Evolutionary conservation across 2,329 filamentous ascomycete species (phyloP).

Genomic region (Rutstroemia sp.): DNA sequence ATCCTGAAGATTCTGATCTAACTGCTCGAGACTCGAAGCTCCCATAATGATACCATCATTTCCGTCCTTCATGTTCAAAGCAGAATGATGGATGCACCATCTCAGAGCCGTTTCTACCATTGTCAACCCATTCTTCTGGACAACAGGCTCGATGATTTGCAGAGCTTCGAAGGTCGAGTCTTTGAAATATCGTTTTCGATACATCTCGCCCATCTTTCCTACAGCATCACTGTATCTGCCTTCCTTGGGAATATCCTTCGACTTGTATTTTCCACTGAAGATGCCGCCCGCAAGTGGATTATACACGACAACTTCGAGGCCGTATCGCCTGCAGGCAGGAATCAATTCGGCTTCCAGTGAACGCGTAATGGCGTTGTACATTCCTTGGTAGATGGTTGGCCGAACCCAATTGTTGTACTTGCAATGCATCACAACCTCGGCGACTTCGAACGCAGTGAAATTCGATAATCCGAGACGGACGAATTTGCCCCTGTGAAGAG

Average conservation of each 20-base stretch:
- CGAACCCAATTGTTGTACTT: constrained; percentile 72
- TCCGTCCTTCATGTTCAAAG: constrained; percentile 42
- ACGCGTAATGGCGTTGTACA: constrained; percentile 78
- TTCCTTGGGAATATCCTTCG: constrained; percentile 40
- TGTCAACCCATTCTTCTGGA: constrained; percentile 50
- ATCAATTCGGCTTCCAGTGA: constrained; percentile 70
- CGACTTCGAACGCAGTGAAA: constrained; percentile 81
- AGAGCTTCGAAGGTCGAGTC: constrained; percentile 56
- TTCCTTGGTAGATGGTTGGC: constrained; percentile 67
- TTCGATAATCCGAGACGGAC: constrained; percentile 74
- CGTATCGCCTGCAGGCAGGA: constrained; percentile 65
- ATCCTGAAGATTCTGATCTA: constrained; percentile 35
- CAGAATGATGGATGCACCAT: constrained; percentile 53
- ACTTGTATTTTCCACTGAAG: constrained; percentile 63
- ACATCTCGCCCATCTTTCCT: constrained; percentile 37
- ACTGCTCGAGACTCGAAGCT: constrained; percentile 33
- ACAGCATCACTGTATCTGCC: constrained; percentile 61
- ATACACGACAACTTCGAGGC: constrained; percentile 72
- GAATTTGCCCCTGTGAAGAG: constrained; percentile 57
- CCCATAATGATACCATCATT: constrained; percentile 37
- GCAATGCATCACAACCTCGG: constrained; percentile 74
- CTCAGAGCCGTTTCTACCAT: constrained; percentile 53
- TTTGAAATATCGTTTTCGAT: constrained; percentile 55
- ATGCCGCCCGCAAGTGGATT: constrained; percentile 77
- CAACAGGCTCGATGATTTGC: constrained; percentile 50